phyloP scores from a whole-genome alignment of 2,329 filamentous ascomycete species.

The Colletotrichum incanum region DNA sequence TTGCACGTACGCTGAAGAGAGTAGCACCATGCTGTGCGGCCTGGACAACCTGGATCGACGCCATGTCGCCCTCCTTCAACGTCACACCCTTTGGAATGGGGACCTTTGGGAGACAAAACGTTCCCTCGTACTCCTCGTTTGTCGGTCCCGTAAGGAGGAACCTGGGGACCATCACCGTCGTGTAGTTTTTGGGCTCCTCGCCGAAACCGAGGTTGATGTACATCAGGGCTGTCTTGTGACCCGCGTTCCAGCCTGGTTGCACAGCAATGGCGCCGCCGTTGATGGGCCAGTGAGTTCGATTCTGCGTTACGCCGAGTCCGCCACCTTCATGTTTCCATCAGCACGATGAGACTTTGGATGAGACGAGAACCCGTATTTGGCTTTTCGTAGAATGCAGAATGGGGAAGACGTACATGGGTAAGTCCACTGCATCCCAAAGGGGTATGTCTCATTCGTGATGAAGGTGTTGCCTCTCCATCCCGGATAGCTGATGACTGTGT shows the following conservation, averaged over 20 bases:
- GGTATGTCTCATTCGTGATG: constrained; percentile 72
- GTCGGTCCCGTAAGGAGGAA: constrained; percentile 77
- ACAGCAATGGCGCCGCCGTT: constrained; percentile 76
- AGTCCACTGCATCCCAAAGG: constrained; percentile 79
- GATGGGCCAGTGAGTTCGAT: constrained; percentile 80
- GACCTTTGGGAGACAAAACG: constrained; percentile 80
- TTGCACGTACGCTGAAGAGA: constrained; percentile 72
- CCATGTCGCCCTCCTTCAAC: constrained; percentile 76
- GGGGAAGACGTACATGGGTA: constrained; percentile 73
- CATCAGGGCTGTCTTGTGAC: constrained; percentile 76
- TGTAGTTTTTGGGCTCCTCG: constrained; percentile 76
- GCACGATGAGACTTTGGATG: background rate
- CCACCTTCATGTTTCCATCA: constrained; percentile 67
- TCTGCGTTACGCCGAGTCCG: constrained; percentile 76
- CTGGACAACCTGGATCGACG: constrained; percentile 81
- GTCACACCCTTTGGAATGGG: constrained; percentile 74
- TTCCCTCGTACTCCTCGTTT: constrained; percentile 75
- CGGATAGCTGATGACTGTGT: constrained; percentile 76
- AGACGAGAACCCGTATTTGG: background rate
- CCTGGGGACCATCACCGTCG: constrained; percentile 73
- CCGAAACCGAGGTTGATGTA: constrained; percentile 82
- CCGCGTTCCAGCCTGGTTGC: constrained; percentile 82
- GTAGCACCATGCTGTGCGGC: constrained; percentile 77
- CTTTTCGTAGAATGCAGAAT: no score
- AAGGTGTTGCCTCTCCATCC: constrained; percentile 78